Conservation (phyloP, 202 grass and related monocot species). For the Eragrostis tef region DNA sequence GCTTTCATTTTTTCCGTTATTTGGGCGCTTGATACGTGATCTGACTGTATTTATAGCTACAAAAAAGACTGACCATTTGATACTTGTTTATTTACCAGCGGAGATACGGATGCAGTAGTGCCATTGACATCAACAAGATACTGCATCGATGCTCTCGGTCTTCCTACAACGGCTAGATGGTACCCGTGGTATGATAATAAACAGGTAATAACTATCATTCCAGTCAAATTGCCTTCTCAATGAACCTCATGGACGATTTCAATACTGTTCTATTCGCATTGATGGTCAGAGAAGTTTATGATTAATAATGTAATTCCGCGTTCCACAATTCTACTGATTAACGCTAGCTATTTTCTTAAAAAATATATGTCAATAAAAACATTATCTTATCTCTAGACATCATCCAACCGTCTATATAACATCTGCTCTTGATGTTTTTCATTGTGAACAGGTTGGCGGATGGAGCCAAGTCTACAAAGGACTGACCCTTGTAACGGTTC, state of each 20-base stretch:
- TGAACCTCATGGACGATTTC: not conserved
- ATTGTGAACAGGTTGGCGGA: constrained; percentile 53
- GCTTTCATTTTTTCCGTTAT: too few relatives aligned
- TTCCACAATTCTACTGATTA: too few relatives aligned
- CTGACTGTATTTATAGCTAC: too few relatives aligned
- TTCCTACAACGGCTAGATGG: constrained; percentile 57
- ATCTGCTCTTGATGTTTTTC: not conserved
- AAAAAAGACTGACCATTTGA: not conserved
- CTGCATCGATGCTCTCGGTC: constrained; percentile 60
- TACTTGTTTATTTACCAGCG: constrained; percentile 45
- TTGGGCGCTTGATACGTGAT: too few relatives aligned
- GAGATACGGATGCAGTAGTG: constrained; percentile 71
- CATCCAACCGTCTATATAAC: too few relatives aligned
- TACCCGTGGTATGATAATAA: constrained; percentile 51
- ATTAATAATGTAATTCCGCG: too few relatives aligned
- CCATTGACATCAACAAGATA: constrained; percentile 78
- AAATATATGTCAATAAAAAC: too few relatives aligned
- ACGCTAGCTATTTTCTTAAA: not conserved
- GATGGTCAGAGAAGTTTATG: not conserved
- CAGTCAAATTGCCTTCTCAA: not conserved
- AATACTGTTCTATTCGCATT: not conserved
- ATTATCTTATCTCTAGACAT: too few relatives aligned
- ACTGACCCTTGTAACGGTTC: constrained; percentile 56
- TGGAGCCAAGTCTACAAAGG: constrained; percentile 71
- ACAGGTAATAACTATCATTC: constrained; percentile 30